Evolutionary conservation across 2,329 filamentous ascomycete genomes (phyloP).

Genomic region (Teratosphaeria epicoccoides): DNA sequence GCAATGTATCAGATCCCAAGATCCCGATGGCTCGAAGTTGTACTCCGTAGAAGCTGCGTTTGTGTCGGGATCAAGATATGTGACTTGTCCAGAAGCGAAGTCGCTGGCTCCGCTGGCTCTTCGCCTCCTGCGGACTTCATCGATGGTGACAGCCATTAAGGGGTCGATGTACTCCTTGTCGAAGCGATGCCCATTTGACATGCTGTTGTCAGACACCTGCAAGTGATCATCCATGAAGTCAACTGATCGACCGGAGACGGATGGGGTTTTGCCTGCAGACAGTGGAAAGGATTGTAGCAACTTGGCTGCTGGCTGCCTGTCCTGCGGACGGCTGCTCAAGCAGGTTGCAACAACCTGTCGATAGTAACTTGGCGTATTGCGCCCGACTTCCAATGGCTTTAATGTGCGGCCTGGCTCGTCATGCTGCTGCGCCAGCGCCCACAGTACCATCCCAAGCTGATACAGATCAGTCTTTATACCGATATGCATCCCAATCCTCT

Average conservation of each 20-base stretch:
- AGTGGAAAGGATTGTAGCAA: conserved; percentile 59
- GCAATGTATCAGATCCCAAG: conserved; percentile 30
- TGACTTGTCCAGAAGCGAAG: conserved; percentile 18
- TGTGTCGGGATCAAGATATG: conserved; percentile 26
- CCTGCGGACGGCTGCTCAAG: conserved; percentile 61
- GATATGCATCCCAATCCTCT: conserved; percentile 93
- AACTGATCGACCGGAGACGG: conserved; percentile 3
- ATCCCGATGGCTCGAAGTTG: conserved; percentile 33
- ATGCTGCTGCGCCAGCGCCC: conserved; percentile 75
- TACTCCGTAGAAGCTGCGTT: conserved; percentile 35
- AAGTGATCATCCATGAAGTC: conserved; percentile 7
- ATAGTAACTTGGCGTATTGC: conserved; percentile 65
- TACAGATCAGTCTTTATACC: conserved; percentile 95
- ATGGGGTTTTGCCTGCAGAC: conserved; percentile 8
- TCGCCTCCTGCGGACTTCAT: conserved; percentile 28
- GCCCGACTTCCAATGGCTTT: conserved; percentile 53
- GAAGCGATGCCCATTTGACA: conserved; percentile 30
- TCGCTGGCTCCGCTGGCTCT: conserved; percentile 2
- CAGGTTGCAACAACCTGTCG: conserved; percentile 65
- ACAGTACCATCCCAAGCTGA: conserved; percentile 93
- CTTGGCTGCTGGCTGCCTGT: conserved; percentile 60
- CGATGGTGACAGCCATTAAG: conserved; percentile 32
- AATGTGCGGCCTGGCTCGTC: conserved; percentile 79
- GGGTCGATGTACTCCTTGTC: conserved; percentile 41
- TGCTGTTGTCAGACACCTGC: conserved; percentile 27